Conservation (phyloP, 768 basidiomycete genomes). For the Phylloporus arenicola region DNA sequence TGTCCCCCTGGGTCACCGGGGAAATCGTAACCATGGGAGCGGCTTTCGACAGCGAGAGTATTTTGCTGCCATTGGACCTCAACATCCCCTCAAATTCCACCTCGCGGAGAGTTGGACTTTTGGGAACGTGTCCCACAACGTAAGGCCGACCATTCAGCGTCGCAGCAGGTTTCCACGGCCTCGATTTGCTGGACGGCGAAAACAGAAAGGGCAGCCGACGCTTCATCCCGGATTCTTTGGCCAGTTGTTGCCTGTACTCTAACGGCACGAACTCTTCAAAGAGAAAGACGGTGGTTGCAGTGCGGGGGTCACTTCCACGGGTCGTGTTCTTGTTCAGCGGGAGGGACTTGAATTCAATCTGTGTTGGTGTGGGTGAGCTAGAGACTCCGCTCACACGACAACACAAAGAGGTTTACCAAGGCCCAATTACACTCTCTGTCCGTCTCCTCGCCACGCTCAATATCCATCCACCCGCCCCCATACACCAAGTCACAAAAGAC, state of each 20-base stretch:
- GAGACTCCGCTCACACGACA: not conserved
- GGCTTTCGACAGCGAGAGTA: constrained; percentile 30
- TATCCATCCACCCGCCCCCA: constrained; percentile 82
- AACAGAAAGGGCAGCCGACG: constrained; percentile 70
- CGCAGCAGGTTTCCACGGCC: constrained; percentile 77
- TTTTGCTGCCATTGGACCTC: constrained; percentile 46
- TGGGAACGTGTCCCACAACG: constrained; percentile 53
- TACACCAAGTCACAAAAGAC: constrained; percentile 80
- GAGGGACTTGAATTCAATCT: constrained; percentile 87
- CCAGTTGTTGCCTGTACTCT: constrained; percentile 78
- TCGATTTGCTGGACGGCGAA: constrained; percentile 39
- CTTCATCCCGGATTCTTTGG: constrained; percentile 44
- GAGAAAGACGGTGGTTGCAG: constrained; percentile 63
- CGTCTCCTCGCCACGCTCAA: constrained; percentile 60
- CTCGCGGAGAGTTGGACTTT: constrained; percentile 51
- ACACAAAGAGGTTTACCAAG: constrained; percentile 49
- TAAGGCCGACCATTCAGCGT: constrained; percentile 78
- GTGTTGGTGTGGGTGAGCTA: constrained; percentile 23
- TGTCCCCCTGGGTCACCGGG: constrained; percentile 22
- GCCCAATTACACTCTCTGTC: constrained; percentile 93
- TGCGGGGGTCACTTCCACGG: constrained; percentile 57
- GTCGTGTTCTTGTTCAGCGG: constrained; percentile 34
- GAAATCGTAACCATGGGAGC: constrained; percentile 23
- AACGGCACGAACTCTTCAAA: constrained; percentile 93
- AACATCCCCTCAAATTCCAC: constrained; percentile 78